Conservation (phyloP, 2,329 filamentous ascomycete genomes). For the Phyllosticta citrichinensis region DNA sequence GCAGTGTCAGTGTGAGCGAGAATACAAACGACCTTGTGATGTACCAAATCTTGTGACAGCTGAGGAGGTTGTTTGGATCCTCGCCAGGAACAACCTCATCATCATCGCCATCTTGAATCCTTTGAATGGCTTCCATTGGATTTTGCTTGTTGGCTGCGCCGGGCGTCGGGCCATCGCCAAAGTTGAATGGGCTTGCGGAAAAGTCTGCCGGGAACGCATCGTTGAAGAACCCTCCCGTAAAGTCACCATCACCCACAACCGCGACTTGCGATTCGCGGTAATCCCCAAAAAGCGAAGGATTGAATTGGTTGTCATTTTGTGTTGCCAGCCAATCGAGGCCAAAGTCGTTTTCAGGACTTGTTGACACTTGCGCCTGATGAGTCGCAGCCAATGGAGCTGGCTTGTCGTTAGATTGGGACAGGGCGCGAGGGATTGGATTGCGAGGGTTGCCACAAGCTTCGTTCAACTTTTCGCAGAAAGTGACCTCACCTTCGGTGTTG, state of each 20-base stretch:
- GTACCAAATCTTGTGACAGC: constrained; percentile 89
- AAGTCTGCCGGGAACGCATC: constrained; percentile 78
- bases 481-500: constrained; percentile 41
- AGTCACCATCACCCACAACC: constrained; percentile 56
- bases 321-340: constrained; percentile 66
- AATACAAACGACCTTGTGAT: constrained; percentile 24
- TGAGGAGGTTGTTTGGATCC: constrained; percentile 56
- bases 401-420: constrained; percentile 33
- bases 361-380: neutral
- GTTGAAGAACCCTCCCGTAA: constrained; percentile 58
- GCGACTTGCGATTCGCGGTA: constrained; percentile 87
- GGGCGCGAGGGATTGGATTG: constrained; percentile 42
- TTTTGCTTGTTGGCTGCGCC: constrained; percentile 49
- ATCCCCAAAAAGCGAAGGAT: constrained; percentile 82
- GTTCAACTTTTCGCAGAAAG: constrained; percentile 47
- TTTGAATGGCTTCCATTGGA: constrained; percentile 69
- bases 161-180: constrained; percentile 34
- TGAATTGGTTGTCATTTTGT: constrained; percentile 78
- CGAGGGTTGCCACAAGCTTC: constrained; percentile 45
- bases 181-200: constrained; percentile 64
- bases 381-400: constrained; percentile 24
- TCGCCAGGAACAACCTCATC: constrained; percentile 52
- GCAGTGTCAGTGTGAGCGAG: constrained; percentile 30
- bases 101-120: constrained; percentile 60
- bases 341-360: constrained; percentile 29